phyloP scores from a whole-genome alignment of 78 protist genomes.

The slime mould (Dictyostelium discoideum) region dicty_2.7 NC_007090.3:3990001-3990500 shows the following conservation, averaged over 20 bases:
- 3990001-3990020: not conserved
- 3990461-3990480: not conserved
- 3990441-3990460: not conserved
- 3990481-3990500: not conserved
- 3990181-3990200: not conserved
- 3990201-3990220: not conserved
- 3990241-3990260: not conserved
- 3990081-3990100: not conserved
- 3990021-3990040: not conserved
- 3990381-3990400: conserved; percentile 52
- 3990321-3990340: not conserved
- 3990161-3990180: not conserved
- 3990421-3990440: conserved; percentile 52
- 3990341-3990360: conserved; percentile 46
- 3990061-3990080: not conserved
- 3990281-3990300: conserved; percentile 41
- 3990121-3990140: not conserved
- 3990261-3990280: not conserved
- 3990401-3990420: conserved; percentile 25
- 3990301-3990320: conserved; percentile 49
- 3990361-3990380: conserved; percentile 47
- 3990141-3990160: not conserved
- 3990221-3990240: not conserved
- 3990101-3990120: not conserved
- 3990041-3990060: not conserved